Base-by-base conservation (phyloP, 208 protist genomes). In the Leishmania tarentolae region DNA sequence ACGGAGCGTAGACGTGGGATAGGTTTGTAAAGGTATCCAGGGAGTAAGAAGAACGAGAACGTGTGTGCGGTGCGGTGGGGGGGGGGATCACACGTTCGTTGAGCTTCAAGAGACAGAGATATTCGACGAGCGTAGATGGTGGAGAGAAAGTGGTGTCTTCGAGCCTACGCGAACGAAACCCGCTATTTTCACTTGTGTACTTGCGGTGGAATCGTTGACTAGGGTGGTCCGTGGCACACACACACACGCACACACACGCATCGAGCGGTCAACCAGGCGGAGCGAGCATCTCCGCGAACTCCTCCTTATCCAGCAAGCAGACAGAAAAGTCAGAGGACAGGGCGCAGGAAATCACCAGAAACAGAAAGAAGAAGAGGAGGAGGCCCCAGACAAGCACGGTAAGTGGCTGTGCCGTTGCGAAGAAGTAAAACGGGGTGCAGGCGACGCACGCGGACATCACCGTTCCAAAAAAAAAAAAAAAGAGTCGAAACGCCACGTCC, bases 331-430 rank as follows among this genome's bases (percentile, higher is more conserved):
- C 57, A 63, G 57, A 15, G 57, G n/a, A 6, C 8, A 63, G 57
- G 57, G 31, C 57, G 57, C 11, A 35, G 57, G 31, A 28, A 63
- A 63, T 1, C 57, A 35, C 28, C 28, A 35, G 28, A 21, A 21
- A 11, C 11, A 73, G 73, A 37, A 75, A 81, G 52, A 69, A 59
- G 70, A 65, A 81, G 56, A 69, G 17, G 74, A 76, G 63, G 28
- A 28, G 44, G 50, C 47, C 42, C n/a, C 53, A 13, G 76, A 57
- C 17, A 82, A 70, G 31, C 66, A 70, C 50, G 11, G 35, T 35
- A 40, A 42, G 31, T 5, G 13, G 13, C 13, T 53, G 50, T 53
- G 50, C 50, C 50, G 50, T 40, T 15, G 31, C n/a, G 31, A 13
- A 6, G 31, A 68, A 2, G 31, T 17, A 4, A 40, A 40, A 15